Evolutionary conservation across 176 grass and related monocot species (phyloP), one percentile per base, ranked within the genome.

Genomic region (sorghum (Sorghum bicolor)): DNA sequence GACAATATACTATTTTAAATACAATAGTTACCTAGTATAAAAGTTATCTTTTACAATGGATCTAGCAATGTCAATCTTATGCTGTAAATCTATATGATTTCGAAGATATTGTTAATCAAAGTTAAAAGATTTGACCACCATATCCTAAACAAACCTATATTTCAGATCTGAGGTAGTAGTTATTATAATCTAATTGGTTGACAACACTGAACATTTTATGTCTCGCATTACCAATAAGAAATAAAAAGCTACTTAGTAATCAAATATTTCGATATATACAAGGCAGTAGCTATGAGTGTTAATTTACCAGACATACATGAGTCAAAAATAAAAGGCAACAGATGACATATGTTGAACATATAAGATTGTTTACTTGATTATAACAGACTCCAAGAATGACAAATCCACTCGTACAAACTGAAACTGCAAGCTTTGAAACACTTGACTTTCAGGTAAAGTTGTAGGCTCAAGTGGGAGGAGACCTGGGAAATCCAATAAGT

Each of bases 401-500:
- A 39, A 8, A 60, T 41, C 20, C 2, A 75, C 29, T 26, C 1
- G 17, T 30, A 80, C 11, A 75, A 69, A 87, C 47, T 19, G 0
- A 69, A 10, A 58, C 0, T 58, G 22, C 24, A 74, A 83, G 34
- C 6, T 48, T 52, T 60, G 17, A 74, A 38, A 67, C 36, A 29
- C 20, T 66, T 37, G 22, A 47, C n/a, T 74, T 26, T 43, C 6
- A 20, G 8, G 40, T 82, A 71, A 82, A 77, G 53, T 78, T 41
- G 5, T 64, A 80, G 60, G 26, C 53, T 65, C 67, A 63, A 65
- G 63, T 70, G 52, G 74, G 64, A 93, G 14, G 26, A 93, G 20
- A 98, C 96, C 96, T 99, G 43, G 96, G 96, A 87, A 99, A 99
- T 90, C 93, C 93, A 72, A 99, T 99, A 70, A 99, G 85, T 58